Percentiles rank a stretch among this genome's conserved stretches.
Evolutionary conservation across 1,139 yeast genomes (phyloP).

Genomic region (Wickerhamiella infanticola): DNA sequence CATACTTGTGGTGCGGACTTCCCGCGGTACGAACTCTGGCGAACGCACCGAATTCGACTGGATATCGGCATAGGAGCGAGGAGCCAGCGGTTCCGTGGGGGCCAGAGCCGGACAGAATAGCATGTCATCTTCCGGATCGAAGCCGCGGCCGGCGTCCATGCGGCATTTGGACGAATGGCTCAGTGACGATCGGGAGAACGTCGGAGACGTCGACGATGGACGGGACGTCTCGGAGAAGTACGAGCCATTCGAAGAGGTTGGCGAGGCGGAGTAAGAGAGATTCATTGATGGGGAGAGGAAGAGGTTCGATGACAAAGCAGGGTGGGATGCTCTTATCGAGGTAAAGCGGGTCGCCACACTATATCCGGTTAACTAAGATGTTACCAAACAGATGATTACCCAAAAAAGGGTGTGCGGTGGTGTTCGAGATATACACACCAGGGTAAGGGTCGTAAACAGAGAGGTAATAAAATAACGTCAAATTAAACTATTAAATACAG

Average conservation of each 20-base stretch:
- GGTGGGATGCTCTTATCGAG: slow-evolving; percentile 2
- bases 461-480: no score
- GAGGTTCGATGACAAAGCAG: neutral
- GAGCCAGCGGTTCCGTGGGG: neutral
- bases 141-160: slow-evolving; percentile 49
- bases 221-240: slow-evolving; percentile 9
- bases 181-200: slow-evolving; percentile 17
- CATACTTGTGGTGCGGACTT: neutral
- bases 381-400: no score
- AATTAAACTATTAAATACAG: no score
- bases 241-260: slow-evolving; percentile 13
- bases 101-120: slow-evolving; percentile 49
- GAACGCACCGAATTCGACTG: neutral
- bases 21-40: neutral
- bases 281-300: neutral
- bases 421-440: no score
- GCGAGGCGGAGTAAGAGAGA: slow-evolving; percentile 10
- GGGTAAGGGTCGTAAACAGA: no score
- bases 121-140: slow-evolving; percentile 53
- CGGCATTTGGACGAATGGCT: slow-evolving; percentile 20
- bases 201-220: slow-evolving; percentile 21
- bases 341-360: neutral
- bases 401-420: no score
- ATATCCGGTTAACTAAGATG: no score
- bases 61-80: neutral